Percentiles rank a stretch among this genome's conserved stretches.
Conservation (phyloP, 2,329 filamentous ascomycete genomes). For the Microsporum audouinii region DNA sequence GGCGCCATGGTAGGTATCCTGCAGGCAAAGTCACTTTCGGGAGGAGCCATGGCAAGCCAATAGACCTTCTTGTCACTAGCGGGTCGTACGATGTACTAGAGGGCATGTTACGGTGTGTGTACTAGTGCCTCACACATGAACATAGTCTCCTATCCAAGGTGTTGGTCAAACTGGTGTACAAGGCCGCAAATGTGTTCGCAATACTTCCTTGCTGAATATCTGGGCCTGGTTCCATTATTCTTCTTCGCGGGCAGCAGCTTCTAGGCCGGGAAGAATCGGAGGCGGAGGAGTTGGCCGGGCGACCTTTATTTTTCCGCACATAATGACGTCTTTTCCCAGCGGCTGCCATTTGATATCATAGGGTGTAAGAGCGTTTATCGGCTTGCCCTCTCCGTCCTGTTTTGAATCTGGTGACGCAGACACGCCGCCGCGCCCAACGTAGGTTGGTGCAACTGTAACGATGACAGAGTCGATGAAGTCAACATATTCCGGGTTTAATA, state of each 20-base stretch:
- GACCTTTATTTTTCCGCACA: constrained; percentile 54
- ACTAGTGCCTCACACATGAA: too few species aligned
- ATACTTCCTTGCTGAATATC: constrained; percentile 10
- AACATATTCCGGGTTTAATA: constrained; percentile 54
- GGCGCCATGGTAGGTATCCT: too few species aligned
- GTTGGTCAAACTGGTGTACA: constrained; percentile 17
- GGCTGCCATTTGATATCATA: constrained; percentile 60
- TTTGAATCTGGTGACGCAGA: constrained; percentile 59
- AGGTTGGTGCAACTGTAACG: constrained; percentile 79
- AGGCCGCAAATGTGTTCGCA: constrained; percentile 10
- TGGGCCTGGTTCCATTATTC: neutral
- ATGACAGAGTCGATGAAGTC: constrained; percentile 65
- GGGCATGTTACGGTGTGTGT: too few species aligned
- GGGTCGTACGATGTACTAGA: too few species aligned
- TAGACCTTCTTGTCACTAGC: too few species aligned
- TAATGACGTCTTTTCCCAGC: constrained; percentile 69
- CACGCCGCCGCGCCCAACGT: constrained; percentile 75
- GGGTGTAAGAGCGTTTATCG: constrained; percentile 53
- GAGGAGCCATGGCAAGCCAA: too few species aligned
- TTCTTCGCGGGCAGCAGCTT: constrained; percentile 13
- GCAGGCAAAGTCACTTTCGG: too few species aligned
- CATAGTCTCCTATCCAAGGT: too few species aligned
- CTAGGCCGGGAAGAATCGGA: constrained; percentile 13
- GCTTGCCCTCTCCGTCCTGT: constrained; percentile 39
- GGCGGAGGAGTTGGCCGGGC: constrained; percentile 9